Evolutionary conservation across 2,329 filamentous ascomycete genomes (phyloP).

Genomic region (Fusarium newnesense): DNA sequence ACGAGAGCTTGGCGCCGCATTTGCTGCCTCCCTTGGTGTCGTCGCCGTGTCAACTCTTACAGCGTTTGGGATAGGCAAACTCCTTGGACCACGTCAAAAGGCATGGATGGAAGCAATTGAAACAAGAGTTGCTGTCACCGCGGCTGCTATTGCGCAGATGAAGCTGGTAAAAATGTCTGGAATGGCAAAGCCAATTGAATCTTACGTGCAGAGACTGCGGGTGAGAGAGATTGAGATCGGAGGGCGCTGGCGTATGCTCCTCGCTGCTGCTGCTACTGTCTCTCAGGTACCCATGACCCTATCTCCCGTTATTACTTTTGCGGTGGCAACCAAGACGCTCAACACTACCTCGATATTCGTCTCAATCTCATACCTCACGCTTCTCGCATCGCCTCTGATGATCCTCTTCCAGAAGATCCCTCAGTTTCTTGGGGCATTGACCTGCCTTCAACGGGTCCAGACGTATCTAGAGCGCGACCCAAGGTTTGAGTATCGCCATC

Average conservation of each 20-base stretch:
- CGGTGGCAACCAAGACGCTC: conserved; percentile 47
- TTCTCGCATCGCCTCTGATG: background rate
- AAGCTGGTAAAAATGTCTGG: conserved; percentile 47
- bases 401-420: background rate
- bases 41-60: background rate
- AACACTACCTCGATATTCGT: conserved; percentile 46
- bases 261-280: conserved; percentile 43
- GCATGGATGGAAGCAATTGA: conserved; percentile 51
- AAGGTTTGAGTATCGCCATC: background rate
- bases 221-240: conserved; percentile 44
- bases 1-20: background rate
- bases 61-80: background rate
- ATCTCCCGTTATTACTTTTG: conserved; percentile 47
- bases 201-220: conserved; percentile 42
- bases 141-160: conserved; percentile 45
- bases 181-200: conserved; percentile 40
- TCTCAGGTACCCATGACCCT: conserved; percentile 46
- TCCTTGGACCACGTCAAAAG: conserved; percentile 37
- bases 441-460: background rate
- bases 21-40: background rate
- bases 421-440: background rate
- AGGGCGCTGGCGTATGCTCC: conserved; percentile 38
- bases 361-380: background rate
- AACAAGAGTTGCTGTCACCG: conserved; percentile 45
- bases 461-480: background rate